phyloP scores from a whole-genome alignment of 305 asterid species.

The Fraxinus paxiana region DNA sequence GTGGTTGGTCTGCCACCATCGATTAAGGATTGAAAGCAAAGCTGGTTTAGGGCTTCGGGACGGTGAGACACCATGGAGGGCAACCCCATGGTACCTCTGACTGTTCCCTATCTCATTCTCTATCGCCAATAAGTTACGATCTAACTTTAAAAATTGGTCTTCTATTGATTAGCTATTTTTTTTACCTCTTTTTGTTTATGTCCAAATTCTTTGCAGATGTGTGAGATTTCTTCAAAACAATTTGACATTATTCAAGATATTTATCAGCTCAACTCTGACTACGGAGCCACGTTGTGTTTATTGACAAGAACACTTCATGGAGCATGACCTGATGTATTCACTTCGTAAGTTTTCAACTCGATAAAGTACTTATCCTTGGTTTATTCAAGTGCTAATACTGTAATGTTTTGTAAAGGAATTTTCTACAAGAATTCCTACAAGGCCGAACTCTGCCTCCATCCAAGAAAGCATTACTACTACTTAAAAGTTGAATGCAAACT shows the following conservation, averaged over 20 bases:
- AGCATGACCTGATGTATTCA: neutral
- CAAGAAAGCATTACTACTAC: neutral
- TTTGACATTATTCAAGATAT: neutral
- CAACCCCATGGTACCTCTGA: neutral
- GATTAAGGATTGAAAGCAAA: no score
- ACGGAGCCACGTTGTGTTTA: no score
- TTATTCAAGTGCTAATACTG: neutral
- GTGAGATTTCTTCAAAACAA: neutral
- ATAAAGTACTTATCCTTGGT: neutral
- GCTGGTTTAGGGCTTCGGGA: neutral
- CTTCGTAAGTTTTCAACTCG: neutral
- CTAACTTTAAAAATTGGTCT: neutral
- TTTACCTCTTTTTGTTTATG: no score
- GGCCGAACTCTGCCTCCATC: neutral
- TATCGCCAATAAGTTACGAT: neutral
- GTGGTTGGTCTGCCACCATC: no score
- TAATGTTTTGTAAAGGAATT: neutral
- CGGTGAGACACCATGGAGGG: neutral
- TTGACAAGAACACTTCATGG: neutral
- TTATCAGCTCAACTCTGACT: no score
- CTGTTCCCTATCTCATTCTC: neutral
- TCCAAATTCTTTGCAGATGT: neutral
- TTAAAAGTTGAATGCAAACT: neutral
- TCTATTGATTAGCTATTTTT: neutral
- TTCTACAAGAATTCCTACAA: neutral